Conservation (phyloP, 106 monocot genomes). For the Acanthochlamys bracteata region DNA sequence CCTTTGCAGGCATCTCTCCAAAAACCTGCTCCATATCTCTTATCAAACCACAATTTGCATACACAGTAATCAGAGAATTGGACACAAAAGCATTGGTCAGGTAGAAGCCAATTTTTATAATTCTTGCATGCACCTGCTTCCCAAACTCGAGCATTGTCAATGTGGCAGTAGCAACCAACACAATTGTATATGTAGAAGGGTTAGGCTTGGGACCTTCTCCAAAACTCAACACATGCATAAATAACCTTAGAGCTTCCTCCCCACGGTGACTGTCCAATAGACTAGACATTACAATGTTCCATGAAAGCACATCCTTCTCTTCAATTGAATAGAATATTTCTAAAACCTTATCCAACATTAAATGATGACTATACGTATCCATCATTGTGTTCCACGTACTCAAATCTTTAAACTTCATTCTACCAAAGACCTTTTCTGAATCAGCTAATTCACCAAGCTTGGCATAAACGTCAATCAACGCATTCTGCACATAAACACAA, state of each 20-base stretch:
- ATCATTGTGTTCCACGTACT: slow-evolving; percentile 39
- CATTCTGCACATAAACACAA: slow-evolving; percentile 24
- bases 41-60: slow-evolving; percentile 21
- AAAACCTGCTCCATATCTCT: slow-evolving; percentile 21
- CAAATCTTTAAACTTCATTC: slow-evolving; percentile 34
- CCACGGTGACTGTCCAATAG: slow-evolving; percentile 17
- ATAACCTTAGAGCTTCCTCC: slow-evolving; percentile 28
- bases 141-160: slow-evolving; percentile 20
- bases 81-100: slow-evolving; percentile 21
- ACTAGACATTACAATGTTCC: slow-evolving; percentile 40
- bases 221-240: slow-evolving; percentile 14
- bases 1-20: slow-evolving; percentile 23
- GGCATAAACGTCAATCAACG: slow-evolving; percentile 34
- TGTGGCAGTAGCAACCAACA: slow-evolving; percentile 20
- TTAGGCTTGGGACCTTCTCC: slow-evolving; percentile 15
- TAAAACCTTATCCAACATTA: slow-evolving; percentile 30
- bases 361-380: slow-evolving; percentile 28
- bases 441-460: slow-evolving; percentile 28
- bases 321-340: slow-evolving; percentile 18
- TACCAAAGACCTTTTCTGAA: slow-evolving; percentile 25
- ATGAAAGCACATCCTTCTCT: slow-evolving; percentile 31
- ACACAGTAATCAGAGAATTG: slow-evolving; percentile 47
- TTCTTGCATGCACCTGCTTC: slow-evolving; percentile 20
- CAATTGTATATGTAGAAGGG: slow-evolving; percentile 23
- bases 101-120: slow-evolving; percentile 24